Percentiles rank a stretch among this genome's conserved stretches.
These are phyloP conservation scores for Cornus suecica DNA, from an alignment of 148 eudicot genomes.

Conservation along the genomic window DNA sequence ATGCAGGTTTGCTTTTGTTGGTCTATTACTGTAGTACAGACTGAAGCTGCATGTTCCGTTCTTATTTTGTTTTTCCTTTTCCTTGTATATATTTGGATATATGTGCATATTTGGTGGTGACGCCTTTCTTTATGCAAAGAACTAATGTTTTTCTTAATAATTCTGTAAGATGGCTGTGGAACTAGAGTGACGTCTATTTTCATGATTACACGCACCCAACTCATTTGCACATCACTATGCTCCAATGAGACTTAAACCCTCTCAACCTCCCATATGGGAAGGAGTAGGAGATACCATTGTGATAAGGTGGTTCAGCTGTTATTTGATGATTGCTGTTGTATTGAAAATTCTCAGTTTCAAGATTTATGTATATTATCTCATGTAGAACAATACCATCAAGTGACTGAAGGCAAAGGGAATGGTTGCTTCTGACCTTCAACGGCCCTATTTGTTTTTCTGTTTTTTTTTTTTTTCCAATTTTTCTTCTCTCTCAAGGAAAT, in stretches of 20 bases:
- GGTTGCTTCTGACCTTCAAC: too few species aligned
- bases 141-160: neutral
- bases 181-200: neutral
- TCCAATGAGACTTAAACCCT: too few species aligned
- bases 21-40: too few species aligned
- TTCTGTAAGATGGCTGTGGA: neutral
- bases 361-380: neutral
- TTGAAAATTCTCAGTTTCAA: neutral
- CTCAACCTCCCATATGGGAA: too few species aligned
- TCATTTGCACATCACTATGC: too few species aligned
- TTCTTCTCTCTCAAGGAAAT: too few species aligned
- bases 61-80: neutral
- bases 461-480: too few species aligned
- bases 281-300: too few species aligned
- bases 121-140: neutral
- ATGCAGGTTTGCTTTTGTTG: slow-evolving; percentile 68
- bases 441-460: too few species aligned
- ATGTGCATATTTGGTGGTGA: neutral
- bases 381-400: neutral
- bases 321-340: neutral
- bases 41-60: neutral
- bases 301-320: too few species aligned
- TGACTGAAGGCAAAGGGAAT: too few species aligned
- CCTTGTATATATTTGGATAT: neutral
- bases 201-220: neutral